Percentiles rank a stretch among this genome's conserved stretches.
Evolutionary conservation across 2,329 filamentous ascomycete genomes (phyloP).

Genomic region (Sclerotiophoma versabilis): DNA sequence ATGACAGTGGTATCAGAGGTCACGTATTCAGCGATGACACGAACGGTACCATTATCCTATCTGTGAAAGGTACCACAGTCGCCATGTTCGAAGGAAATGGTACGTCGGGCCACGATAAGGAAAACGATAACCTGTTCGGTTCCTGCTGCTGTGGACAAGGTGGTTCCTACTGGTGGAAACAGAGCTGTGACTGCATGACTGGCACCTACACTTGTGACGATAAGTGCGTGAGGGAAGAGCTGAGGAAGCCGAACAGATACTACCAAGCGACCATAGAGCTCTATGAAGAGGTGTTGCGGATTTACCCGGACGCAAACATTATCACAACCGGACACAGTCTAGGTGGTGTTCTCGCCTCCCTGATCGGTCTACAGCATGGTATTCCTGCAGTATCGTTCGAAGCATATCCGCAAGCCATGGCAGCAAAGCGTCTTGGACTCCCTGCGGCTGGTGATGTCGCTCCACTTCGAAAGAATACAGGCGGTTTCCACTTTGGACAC

Average conservation of each 20-base stretch:
- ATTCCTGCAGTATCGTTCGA: slow-evolving; percentile 45
- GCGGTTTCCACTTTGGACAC: slow-evolving; percentile 47
- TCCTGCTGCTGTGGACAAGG: slow-evolving; percentile 48
- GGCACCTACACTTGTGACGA: slow-evolving; percentile 46
- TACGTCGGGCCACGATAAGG: slow-evolving; percentile 46
- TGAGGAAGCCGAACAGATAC: slow-evolving; percentile 43
- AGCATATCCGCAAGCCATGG: slow-evolving; percentile 46
- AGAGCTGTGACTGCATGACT: slow-evolving; percentile 46
- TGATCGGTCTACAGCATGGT: slow-evolving; percentile 44
- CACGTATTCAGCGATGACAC: slow-evolving; percentile 46
- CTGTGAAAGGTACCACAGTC: slow-evolving; percentile 46
- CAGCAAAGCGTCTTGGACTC: slow-evolving; percentile 43
- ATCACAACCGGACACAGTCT: slow-evolving; percentile 46
- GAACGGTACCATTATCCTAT: slow-evolving; percentile 43
- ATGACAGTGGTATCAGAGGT: slow-evolving; percentile 46
- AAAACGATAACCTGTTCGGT: slow-evolving; percentile 48
- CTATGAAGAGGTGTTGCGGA: slow-evolving; percentile 41
- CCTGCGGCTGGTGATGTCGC: slow-evolving; percentile 39
- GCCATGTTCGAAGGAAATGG: slow-evolving; percentile 48
- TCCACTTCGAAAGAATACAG: slow-evolving; percentile 43
- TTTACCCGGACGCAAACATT: slow-evolving; percentile 45
- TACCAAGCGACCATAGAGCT: slow-evolving; percentile 44
- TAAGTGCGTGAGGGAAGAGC: slow-evolving; percentile 42
- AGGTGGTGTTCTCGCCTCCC: slow-evolving; percentile 45
- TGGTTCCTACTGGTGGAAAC: slow-evolving; percentile 45